Conservation (phyloP, 257 asterid species). For the Nicotiana tomentosiformis region DNA sequence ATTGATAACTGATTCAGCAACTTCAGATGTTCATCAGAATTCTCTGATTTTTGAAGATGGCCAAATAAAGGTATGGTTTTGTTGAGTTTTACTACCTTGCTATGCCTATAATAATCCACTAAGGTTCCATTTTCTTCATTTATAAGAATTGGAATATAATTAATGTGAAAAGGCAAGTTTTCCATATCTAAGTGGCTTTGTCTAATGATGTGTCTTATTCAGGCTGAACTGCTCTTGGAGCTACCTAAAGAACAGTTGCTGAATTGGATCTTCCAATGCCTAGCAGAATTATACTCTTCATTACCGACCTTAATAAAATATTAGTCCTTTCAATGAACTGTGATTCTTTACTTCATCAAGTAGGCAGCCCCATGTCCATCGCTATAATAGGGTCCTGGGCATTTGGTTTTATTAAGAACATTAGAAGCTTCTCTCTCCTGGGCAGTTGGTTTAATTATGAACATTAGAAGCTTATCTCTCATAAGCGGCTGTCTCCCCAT, state of each 20-base stretch:
- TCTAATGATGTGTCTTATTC: conserved; percentile 13
- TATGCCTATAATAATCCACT: not conserved
- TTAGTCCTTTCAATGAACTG: conserved; percentile 25
- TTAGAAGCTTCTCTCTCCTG: not conserved
- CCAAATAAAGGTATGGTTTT: conserved; percentile 56
- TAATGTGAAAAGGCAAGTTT: not conserved
- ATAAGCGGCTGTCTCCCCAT: not conserved
- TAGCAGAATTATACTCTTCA: conserved; percentile 78
- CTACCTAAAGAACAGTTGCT: conserved; percentile 94
- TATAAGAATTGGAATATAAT: not conserved
- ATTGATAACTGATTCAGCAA: conserved; percentile 71
- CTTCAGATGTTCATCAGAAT: conserved; percentile 58
- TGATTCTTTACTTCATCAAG: not conserved
- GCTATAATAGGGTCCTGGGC: not conserved
- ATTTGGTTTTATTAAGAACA: not conserved
- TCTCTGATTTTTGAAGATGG: conserved; percentile 75
- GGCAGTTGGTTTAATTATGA: not conserved
- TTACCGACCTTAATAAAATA: conserved; percentile 83
- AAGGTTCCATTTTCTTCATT: not conserved
- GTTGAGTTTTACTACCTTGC: not conserved
- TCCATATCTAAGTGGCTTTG: not conserved
- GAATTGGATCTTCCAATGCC: conserved; percentile 89
- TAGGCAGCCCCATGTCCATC: not conserved
- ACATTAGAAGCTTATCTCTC: not conserved
- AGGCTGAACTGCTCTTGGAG: conserved; percentile 93